Percentiles rank a stretch among this genome's conserved stretches.
Evolutionary conservation across 495 filamentous ascomycete genomes (phyloP).

Genomic region (Pseudomonodictys pantanalensis): DNA sequence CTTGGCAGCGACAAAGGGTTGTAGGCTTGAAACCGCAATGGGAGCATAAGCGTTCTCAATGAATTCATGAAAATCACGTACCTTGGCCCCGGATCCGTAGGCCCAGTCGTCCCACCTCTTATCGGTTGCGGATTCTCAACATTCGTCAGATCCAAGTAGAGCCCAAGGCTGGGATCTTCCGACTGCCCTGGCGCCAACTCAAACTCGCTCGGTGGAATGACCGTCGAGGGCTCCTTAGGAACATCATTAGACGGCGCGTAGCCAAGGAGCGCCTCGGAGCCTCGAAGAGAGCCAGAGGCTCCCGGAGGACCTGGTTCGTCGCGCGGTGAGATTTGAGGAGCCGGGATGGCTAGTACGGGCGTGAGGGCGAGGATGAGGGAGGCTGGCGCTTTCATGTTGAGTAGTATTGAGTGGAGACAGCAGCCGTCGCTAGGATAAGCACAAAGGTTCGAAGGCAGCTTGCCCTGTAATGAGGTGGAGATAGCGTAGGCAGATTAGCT

Average conservation of each 20-base stretch:
- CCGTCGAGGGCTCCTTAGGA: conserved; percentile 16
- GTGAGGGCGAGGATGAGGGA: background rate
- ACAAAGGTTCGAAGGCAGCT: too few species aligned
- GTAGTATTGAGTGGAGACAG: too few species aligned
- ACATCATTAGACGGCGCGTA: conserved; percentile 5
- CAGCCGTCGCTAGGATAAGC: too few species aligned
- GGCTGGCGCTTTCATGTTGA: conserved; percentile 1
- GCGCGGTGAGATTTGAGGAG: background rate
- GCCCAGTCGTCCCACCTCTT: conserved; percentile 48
- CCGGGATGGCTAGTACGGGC: background rate
- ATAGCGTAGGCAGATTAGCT: too few species aligned
- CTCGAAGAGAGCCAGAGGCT: conserved; percentile 9
- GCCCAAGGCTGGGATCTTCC: conserved; percentile 54
- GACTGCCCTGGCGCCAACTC: conserved; percentile 55
- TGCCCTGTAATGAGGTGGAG: too few species aligned
- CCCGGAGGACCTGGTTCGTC: conserved; percentile 1
- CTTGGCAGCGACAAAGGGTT: too few species aligned
- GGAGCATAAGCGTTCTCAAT: too few species aligned
- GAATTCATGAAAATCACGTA: too few species aligned
- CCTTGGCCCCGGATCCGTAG: conserved; percentile 62
- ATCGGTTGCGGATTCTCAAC: conserved; percentile 66
- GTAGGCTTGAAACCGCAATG: too few species aligned
- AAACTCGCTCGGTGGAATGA: conserved; percentile 30
- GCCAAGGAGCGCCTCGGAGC: conserved; percentile 5
- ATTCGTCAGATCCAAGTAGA: conserved; percentile 62